Base-by-base conservation (phyloP, 768 basidiomycete species). In the Porphyrellus cyaneotinctus region DNA sequence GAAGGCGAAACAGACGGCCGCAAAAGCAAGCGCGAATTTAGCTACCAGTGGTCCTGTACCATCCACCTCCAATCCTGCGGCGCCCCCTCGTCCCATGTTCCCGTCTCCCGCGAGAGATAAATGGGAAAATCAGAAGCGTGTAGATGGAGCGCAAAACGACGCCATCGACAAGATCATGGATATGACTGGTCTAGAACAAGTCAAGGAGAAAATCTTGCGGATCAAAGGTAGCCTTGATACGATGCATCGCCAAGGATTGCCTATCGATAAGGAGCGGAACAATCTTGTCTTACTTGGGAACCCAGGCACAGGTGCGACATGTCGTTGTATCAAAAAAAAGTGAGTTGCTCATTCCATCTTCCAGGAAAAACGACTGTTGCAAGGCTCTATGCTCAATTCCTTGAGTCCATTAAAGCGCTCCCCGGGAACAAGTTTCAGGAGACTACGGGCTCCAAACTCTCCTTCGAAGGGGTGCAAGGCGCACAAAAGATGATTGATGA, bases 321-420 rank as follows among this genome's bases (percentile, higher is more conserved):
- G 28, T 53, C 9, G 41, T 17, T 32, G 2, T 4, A 22, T 18
- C 10, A 4, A 14, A 18, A 12, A 36, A 18, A 24, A 12, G 5
- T 13, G 18, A 3, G 11, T 14, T 6, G 6, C 18, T 64, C 46
- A 59, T 10, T 2, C 28, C 8, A 6, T 11, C 4, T 33, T 44
- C 2, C 32, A 86, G 85, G 85, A 0, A 86, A 87, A 72, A 87
- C 85, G 0, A 87, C 86, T 0, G 75, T 88, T 6, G 87, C 85
- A 2, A 70, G 86, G 26, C 74, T 76, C 22, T 88, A 86, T 56
- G 83, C 81, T 1, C 77, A 80, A 54, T 83, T 87, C 60, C 68
- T 88, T 2, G 70, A 81, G 5, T 84, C 82, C 0, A 69, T 83
- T 7, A 61, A 76, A 15, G 76, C 80, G 1, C 66, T 85, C 13